A percentile compares a stretch with the other conserved stretches of the same genome.
phyloP scores from a whole-genome alignment of 331 rosid species.

The Malus hybrid region DNA sequence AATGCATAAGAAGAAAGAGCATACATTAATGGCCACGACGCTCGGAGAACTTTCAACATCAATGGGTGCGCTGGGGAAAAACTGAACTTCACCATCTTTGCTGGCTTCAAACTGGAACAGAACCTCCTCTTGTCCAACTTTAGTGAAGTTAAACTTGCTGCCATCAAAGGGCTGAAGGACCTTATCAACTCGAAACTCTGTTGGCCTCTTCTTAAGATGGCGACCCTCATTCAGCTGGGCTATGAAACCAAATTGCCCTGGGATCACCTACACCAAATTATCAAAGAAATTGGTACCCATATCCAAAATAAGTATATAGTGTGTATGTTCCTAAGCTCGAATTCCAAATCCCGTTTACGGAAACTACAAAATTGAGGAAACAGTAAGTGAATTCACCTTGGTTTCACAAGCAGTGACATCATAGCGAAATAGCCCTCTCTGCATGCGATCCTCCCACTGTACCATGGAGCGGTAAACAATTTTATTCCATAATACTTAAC shows the following conservation, averaged over 20 bases:
- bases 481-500: background rate
- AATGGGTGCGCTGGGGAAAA: conserved; percentile 69
- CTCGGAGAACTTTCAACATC: conserved; percentile 77
- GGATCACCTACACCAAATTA: conserved; percentile 60
- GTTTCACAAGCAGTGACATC: conserved; percentile 97
- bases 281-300: conserved; percentile 10
- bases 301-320: background rate
- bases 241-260: conserved; percentile 73
- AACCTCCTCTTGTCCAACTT: conserved; percentile 96
- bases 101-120: conserved; percentile 79
- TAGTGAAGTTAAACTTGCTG: conserved; percentile 86
- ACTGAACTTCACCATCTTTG: conserved; percentile 66
- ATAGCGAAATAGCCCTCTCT: conserved; percentile 88
- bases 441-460: conserved; percentile 98
- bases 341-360: background rate
- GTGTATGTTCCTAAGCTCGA: background rate
- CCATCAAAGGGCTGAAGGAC: conserved; percentile 94
- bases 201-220: conserved; percentile 96
- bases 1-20: conserved; percentile 8
- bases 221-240: conserved; percentile 99
- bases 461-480: conserved; percentile 2
- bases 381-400: conserved; percentile 40
- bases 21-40: conserved; percentile 88
- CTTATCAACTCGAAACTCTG: conserved; percentile 91
- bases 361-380: background rate